Evolutionary conservation across 2,329 filamentous ascomycete species (phyloP).

Genomic region (Amauroascus niger): DNA sequence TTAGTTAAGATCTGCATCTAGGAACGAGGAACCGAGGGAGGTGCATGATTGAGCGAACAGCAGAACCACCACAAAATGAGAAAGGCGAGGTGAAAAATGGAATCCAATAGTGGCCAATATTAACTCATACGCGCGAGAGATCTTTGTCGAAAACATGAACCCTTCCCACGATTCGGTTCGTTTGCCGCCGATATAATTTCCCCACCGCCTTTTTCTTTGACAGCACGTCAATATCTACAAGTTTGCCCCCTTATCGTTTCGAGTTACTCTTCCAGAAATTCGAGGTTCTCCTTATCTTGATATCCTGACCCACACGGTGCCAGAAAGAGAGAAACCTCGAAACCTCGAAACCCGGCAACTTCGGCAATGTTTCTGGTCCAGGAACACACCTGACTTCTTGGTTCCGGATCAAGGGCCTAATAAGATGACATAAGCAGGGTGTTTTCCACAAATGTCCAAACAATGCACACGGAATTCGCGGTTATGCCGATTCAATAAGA

Average conservation of each 20-base stretch:
- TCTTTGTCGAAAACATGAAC: background rate
- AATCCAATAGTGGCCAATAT: background rate
- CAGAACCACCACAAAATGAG: background rate
- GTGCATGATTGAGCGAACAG: background rate
- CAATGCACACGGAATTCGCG: too few relatives aligned
- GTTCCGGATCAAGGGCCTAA: background rate
- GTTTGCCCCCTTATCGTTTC: background rate
- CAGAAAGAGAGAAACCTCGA: background rate
- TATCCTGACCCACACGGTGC: background rate
- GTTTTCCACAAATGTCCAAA: background rate
- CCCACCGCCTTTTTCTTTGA: background rate
- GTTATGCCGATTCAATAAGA: too few relatives aligned
- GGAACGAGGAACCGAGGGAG: too few relatives aligned
- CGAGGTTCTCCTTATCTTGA: background rate
- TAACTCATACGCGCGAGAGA: background rate
- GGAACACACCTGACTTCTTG: background rate
- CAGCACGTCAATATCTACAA: background rate
- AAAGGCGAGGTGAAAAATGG: background rate
- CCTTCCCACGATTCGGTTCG: too few relatives aligned
- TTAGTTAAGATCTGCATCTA: too few relatives aligned
- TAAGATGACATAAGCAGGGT: background rate
- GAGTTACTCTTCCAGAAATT: too few relatives aligned
- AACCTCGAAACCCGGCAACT: background rate
- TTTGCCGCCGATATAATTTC: too few relatives aligned
- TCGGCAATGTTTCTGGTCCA: slow-evolving; percentile 2